phyloP scores from a whole-genome alignment of 2,329 filamentous ascomycete genomes.

The Talaromyces sp. region DNA sequence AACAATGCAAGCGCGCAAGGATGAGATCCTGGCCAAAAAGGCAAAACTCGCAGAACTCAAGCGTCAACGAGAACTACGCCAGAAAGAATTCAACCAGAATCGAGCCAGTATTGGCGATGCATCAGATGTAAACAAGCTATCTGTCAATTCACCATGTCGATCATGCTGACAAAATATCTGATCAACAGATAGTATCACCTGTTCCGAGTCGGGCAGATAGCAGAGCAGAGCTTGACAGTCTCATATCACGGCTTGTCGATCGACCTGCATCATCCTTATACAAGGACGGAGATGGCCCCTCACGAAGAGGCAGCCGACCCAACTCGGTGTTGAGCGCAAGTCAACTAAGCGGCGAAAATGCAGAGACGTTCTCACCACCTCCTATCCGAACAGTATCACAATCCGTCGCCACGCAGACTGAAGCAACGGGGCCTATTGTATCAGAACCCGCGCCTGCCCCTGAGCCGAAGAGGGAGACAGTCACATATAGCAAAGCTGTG shows the following conservation, averaged over 20 bases:
- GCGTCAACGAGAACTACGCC: slow-evolving; percentile 77
- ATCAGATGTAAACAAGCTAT: slow-evolving; percentile 59
- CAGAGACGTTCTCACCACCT: slow-evolving; percentile 29
- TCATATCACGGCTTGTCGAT: slow-evolving; percentile 80
- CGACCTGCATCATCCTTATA: slow-evolving; percentile 65
- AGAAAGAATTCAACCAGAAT: slow-evolving; percentile 66
- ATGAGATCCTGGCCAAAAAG: slow-evolving; percentile 95
- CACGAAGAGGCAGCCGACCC: slow-evolving; percentile 62
- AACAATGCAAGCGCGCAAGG: slow-evolving; percentile 66
- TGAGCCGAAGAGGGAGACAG: slow-evolving; percentile 61
- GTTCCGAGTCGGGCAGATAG: slow-evolving; percentile 61
- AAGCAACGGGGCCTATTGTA: slow-evolving; percentile 67
- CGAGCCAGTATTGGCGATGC: slow-evolving; percentile 64
- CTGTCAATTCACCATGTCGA: neutral
- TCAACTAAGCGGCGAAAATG: slow-evolving; percentile 68
- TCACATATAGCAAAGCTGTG: slow-evolving; percentile 95
- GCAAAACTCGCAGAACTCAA: slow-evolving; percentile 96
- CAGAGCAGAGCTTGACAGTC: slow-evolving; percentile 69
- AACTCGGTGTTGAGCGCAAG: slow-evolving; percentile 80
- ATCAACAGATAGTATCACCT: slow-evolving; percentile 58
- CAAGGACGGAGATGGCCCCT: slow-evolving; percentile 47
- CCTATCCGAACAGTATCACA: slow-evolving; percentile 39
- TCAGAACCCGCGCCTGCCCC: slow-evolving; percentile 68
- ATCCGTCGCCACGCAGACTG: slow-evolving; percentile 58
- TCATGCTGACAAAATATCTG: neutral